Conservation (phyloP, 2,329 filamentous ascomycete genomes). For the Sporothrix protearum region DNA sequence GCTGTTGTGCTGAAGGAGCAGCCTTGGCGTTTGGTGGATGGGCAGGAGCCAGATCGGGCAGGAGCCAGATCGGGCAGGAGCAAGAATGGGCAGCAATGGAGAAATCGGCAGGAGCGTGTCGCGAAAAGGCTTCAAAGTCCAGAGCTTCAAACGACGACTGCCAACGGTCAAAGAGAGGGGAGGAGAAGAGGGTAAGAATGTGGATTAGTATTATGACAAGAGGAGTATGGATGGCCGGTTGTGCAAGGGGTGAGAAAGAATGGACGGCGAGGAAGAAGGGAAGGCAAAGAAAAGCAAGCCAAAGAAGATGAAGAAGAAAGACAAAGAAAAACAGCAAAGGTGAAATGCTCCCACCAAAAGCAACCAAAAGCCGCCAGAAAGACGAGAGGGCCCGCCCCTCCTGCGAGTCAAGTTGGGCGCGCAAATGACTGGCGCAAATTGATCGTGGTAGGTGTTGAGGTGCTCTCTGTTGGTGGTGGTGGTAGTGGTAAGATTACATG, state of each 20-base stretch:
- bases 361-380: background rate
- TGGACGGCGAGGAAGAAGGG: background rate
- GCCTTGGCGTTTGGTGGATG: background rate
- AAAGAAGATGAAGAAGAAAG: background rate
- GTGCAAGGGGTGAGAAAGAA: background rate
- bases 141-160: background rate
- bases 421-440: too few relatives aligned
- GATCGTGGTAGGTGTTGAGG: background rate
- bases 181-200: background rate
- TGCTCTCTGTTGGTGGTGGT: background rate
- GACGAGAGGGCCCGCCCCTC: background rate
- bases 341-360: background rate
- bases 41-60: background rate
- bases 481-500: background rate
- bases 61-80: too few relatives aligned
- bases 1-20: background rate
- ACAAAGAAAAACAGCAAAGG: background rate
- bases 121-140: background rate
- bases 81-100: background rate
- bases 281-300: background rate
- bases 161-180: background rate
- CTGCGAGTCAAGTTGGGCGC: background rate
- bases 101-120: background rate
- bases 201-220: background rate
- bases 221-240: background rate